phyloP scores from a whole-genome alignment of 2,329 filamentous ascomycete genomes.

The Aspergillus ibericus region DNA sequence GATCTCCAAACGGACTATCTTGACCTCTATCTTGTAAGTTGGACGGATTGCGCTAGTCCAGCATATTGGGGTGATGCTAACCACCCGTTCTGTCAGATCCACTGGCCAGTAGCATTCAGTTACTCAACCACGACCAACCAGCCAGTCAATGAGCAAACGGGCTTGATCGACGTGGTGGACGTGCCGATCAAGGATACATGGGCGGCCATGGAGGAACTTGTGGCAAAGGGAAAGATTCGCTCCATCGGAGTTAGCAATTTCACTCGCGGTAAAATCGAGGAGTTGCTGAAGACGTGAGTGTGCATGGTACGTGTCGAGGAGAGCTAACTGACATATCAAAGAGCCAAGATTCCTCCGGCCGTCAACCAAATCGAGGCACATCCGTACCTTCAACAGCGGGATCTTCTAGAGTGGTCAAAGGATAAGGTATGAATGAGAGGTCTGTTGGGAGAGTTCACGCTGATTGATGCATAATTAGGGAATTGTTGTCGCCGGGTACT shows the following conservation, averaged over 20 bases:
- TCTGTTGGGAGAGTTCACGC: not conserved
- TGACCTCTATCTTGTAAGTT: constrained; percentile 57
- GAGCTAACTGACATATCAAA: not conserved
- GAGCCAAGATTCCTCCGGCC: constrained; percentile 26
- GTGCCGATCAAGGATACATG: not conserved
- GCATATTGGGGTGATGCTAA: not conserved
- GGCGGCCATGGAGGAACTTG: constrained; percentile 56
- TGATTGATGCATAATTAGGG: constrained; percentile 31
- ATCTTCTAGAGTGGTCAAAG: constrained; percentile 24
- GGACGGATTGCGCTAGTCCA: not conserved
- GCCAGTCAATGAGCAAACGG: constrained; percentile 19
- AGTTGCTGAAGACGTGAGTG: constrained; percentile 33
- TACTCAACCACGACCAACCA: constrained; percentile 18
- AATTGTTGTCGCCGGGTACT: constrained; percentile 50
- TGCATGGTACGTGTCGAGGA: not conserved
- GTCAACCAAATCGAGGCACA: constrained; percentile 36
- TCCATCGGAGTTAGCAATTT: constrained; percentile 75
- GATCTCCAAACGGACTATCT: constrained; percentile 66
- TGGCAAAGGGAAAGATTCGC: constrained; percentile 57
- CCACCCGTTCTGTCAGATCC: constrained; percentile 27
- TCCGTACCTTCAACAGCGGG: constrained; percentile 32
- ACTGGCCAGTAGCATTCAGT: constrained; percentile 39
- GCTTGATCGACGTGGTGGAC: not conserved
- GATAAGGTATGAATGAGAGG: constrained; percentile 13
- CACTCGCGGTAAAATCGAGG: constrained; percentile 42